Conservation (phyloP, 2,329 filamentous ascomycete genomes). For the Fusarium abutilonis region DNA sequence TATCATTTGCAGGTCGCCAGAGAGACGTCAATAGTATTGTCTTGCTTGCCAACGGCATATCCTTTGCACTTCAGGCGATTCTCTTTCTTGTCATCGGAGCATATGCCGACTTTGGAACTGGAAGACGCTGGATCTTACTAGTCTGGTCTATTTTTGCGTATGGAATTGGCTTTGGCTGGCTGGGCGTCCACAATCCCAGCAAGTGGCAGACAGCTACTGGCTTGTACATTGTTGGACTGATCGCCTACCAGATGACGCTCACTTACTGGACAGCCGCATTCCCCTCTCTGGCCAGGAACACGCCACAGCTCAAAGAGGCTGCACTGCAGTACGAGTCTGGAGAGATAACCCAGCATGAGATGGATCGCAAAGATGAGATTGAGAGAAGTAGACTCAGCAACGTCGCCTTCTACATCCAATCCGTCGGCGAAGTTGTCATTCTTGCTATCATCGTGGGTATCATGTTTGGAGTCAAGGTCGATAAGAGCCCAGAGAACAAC, state of each 20-base stretch:
- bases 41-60: conserved; percentile 72
- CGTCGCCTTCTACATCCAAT: conserved; percentile 71
- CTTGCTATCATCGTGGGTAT: conserved; percentile 72
- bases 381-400: conserved; percentile 72
- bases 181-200: conserved; percentile 68
- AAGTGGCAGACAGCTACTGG: conserved; percentile 70
- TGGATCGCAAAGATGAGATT: conserved; percentile 69
- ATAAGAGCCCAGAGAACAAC: conserved; percentile 67
- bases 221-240: conserved; percentile 72
- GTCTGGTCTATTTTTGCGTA: conserved; percentile 69
- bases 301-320: conserved; percentile 48
- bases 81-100: conserved; percentile 63
- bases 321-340: conserved; percentile 50
- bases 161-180: conserved; percentile 72
- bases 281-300: conserved; percentile 53
- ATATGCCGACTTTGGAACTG: conserved; percentile 71
- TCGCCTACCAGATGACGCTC: conserved; percentile 72
- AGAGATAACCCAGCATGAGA: conserved; percentile 65
- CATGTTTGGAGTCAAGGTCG: conserved; percentile 68
- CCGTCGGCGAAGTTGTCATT: conserved; percentile 68
- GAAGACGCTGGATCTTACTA: conserved; percentile 70
- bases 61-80: conserved; percentile 72
- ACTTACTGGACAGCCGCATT: conserved; percentile 75
- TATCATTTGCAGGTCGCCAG: conserved; percentile 65
- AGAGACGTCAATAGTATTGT: conserved; percentile 74